Evolutionary conservation across 2,329 filamentous ascomycete genomes (phyloP).

Genomic region (Davidsoniella virescens): DNA sequence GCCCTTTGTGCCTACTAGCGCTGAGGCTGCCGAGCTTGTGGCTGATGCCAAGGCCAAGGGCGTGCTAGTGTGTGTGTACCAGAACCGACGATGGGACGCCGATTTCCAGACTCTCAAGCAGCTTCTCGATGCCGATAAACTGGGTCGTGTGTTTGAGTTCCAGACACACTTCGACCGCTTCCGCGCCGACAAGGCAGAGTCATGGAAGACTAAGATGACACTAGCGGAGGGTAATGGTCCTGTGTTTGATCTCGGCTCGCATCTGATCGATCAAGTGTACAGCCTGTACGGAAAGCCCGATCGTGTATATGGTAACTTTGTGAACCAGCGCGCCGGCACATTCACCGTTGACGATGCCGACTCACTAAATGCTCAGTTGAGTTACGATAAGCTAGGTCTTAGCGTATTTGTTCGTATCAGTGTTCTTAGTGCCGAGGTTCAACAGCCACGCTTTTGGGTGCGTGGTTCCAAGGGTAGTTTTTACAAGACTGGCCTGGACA

Average conservation of each 20-base stretch:
- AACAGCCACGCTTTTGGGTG: slow-evolving; percentile 63
- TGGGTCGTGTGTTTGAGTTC: slow-evolving; percentile 63
- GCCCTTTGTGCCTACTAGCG: slow-evolving; percentile 58
- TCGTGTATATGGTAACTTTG: slow-evolving; percentile 49
- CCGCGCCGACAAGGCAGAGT: slow-evolving; percentile 38
- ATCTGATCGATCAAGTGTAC: slow-evolving; percentile 62
- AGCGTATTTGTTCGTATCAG: slow-evolving; percentile 54
- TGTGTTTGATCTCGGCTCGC: slow-evolving; percentile 60
- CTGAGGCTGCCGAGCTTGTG: slow-evolving; percentile 49
- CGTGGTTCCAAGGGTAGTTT: slow-evolving; percentile 59
- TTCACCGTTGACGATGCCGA: slow-evolving; percentile 34
- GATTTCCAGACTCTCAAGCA: slow-evolving; percentile 57
- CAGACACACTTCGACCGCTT: slow-evolving; percentile 70
- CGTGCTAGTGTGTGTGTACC: slow-evolving; percentile 49
- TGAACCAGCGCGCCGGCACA: slow-evolving; percentile 42
- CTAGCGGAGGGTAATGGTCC: slow-evolving; percentile 48
- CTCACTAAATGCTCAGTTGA: slow-evolving; percentile 45
- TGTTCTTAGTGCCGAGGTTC: slow-evolving; percentile 49
- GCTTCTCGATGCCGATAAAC: slow-evolving; percentile 38
- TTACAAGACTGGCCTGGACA: slow-evolving; percentile 54
- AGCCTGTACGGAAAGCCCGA: slow-evolving; percentile 52
- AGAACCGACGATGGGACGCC: slow-evolving; percentile 62
- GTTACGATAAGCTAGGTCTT: slow-evolving; percentile 41
- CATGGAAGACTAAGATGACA: slow-evolving; percentile 50
- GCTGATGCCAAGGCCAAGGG: slow-evolving; percentile 33